phyloP scores from a whole-genome alignment of 179 eudicot genomes.

The Sideroxylon spinosum region DNA sequence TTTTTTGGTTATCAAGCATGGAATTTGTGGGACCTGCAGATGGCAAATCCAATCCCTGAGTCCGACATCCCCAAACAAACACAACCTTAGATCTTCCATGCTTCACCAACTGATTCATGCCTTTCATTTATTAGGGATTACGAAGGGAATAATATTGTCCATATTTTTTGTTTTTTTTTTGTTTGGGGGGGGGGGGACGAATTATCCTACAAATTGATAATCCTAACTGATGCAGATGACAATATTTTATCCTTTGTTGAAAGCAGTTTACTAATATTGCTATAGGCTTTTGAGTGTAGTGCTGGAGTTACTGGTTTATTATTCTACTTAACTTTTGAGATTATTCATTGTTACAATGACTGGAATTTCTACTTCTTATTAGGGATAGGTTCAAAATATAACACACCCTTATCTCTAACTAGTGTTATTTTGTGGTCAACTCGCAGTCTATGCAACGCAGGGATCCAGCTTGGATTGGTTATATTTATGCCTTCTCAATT shows the following conservation, averaged over 20 bases:
- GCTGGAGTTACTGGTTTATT: conserved; percentile 2
- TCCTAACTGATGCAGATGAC: background rate
- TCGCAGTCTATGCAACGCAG: conserved; percentile 83
- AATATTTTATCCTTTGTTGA: conserved; percentile 1
- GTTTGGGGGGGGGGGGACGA: background rate
- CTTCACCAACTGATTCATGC: background rate
- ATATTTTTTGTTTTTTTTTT: too few relatives aligned
- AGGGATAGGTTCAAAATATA: background rate
- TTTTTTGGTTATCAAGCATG: too few relatives aligned
- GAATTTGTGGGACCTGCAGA: too few relatives aligned
- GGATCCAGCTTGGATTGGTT: conserved; percentile 81
- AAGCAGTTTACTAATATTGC: background rate
- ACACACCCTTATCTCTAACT: background rate
- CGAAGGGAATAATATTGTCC: background rate
- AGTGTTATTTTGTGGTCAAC: background rate
- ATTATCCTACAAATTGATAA: background rate
- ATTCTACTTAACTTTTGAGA: background rate
- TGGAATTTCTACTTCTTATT: background rate
- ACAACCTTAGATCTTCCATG: background rate
- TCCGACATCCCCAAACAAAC: too few relatives aligned
- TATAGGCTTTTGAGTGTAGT: background rate
- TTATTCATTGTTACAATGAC: background rate
- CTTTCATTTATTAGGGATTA: background rate
- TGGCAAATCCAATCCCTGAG: too few relatives aligned
- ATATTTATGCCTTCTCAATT: conserved; percentile 66